Conservation (phyloP, 2,329 filamentous ascomycete genomes). For the Penicillium paneum region DNA sequence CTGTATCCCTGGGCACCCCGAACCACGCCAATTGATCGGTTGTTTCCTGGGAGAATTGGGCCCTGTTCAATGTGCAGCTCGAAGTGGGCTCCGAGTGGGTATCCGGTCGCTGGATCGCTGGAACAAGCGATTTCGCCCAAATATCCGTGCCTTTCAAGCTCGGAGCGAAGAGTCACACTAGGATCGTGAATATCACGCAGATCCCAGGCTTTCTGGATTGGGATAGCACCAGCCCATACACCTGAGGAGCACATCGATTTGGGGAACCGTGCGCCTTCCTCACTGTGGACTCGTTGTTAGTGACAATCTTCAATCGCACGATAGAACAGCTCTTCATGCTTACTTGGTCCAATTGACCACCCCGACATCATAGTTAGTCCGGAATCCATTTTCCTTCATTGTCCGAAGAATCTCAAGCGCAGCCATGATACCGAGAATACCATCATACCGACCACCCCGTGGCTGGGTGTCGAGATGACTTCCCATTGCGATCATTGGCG, state of each 20-base stretch:
- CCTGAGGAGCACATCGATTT: conserved; percentile 69
- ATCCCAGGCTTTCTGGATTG: conserved; percentile 58
- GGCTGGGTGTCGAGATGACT: conserved; percentile 34
- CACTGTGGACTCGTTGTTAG: conserved; percentile 44
- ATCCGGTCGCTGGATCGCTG: conserved; percentile 41
- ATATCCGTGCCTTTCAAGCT: conserved; percentile 66
- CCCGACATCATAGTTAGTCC: conserved; percentile 65
- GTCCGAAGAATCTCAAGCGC: conserved; percentile 67
- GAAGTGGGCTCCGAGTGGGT: conserved; percentile 70
- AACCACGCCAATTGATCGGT: conserved; percentile 63
- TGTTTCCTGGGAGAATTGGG: conserved; percentile 62
- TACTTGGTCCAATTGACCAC: conserved; percentile 57
- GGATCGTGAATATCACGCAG: conserved; percentile 57
- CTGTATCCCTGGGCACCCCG: conserved; percentile 66
- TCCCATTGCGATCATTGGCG: conserved; percentile 48
- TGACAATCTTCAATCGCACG: neutral
- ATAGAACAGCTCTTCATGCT: conserved; percentile 49
- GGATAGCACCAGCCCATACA: conserved; percentile 66
- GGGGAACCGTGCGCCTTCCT: conserved; percentile 75
- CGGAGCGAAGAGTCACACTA: conserved; percentile 56
- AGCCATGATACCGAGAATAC: conserved; percentile 67
- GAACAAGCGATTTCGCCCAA: conserved; percentile 56
- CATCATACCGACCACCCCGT: conserved; percentile 59
- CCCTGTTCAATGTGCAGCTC: conserved; percentile 81
- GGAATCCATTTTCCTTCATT: conserved; percentile 62